These are phyloP conservation scores for Phytophthora lateralis DNA, from an alignment of 352 stramenopile species.

Conservation along the genomic window DNA sequence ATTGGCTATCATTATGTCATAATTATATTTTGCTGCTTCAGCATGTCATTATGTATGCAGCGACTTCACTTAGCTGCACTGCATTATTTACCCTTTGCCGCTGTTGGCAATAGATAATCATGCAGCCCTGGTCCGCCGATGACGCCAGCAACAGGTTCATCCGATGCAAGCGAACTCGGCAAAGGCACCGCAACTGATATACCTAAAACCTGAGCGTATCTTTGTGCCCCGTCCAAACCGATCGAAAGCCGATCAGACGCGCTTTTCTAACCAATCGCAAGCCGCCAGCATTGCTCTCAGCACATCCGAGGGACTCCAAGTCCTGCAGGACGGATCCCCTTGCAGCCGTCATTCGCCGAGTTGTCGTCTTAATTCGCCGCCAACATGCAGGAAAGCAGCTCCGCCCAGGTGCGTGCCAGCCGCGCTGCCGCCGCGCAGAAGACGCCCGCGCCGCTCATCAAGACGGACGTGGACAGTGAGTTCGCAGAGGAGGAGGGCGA, in stretches of 20 bases:
- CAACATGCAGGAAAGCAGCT: slow-evolving; percentile 7
- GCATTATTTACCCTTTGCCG: too few relatives aligned
- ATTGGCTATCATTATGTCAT: too few relatives aligned
- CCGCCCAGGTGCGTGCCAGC: slow-evolving; percentile 5
- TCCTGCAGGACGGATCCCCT: not conserved
- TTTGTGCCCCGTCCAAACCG: not conserved
- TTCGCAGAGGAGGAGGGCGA: slow-evolving; percentile 53
- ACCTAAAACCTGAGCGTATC: not conserved
- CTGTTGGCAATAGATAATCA: too few relatives aligned
- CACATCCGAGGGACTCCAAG: not conserved
- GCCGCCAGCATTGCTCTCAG: slow-evolving; percentile 1
- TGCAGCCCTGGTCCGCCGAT: not conserved
- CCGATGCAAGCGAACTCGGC: not conserved
- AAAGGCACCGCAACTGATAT: not conserved
- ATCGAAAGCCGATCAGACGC: not conserved
- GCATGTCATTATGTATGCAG: too few relatives aligned
- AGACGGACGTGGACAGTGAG: slow-evolving; percentile 22
- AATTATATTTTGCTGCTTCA: too few relatives aligned
- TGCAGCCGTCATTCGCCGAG: slow-evolving; percentile 20
- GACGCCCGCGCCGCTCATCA: slow-evolving; percentile 11
- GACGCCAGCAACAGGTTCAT: slow-evolving; percentile 11
- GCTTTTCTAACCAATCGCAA: slow-evolving; percentile 9
- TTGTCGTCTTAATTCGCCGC: slow-evolving; percentile 10
- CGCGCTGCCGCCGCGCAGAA: not conserved
- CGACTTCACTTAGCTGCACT: too few relatives aligned